Conservation (phyloP, 2,329 filamentous ascomycete genomes). For the Fusarium coffeatum region DNA sequence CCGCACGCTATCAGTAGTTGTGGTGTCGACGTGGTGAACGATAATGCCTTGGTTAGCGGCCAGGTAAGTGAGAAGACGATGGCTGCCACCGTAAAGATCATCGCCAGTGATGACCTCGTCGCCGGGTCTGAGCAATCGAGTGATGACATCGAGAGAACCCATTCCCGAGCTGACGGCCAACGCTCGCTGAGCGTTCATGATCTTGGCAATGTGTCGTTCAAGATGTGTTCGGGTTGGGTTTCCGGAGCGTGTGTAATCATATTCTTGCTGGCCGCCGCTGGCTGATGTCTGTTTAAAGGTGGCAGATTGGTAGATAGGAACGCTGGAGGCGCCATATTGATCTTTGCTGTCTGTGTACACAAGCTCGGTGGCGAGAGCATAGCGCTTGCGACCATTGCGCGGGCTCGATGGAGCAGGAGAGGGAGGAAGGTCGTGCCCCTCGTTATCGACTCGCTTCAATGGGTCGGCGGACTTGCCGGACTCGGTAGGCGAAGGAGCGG, state of each 20-base stretch:
- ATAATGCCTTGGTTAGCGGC: constrained; percentile 89
- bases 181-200: constrained; percentile 94
- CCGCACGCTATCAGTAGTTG: constrained; percentile 76
- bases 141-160: constrained; percentile 97
- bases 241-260: constrained; percentile 97
- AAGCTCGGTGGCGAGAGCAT: constrained; percentile 93
- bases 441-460: constrained; percentile 75
- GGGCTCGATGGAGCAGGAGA: constrained; percentile 95
- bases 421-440: constrained; percentile 86
- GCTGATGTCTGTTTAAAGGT: constrained; percentile 96
- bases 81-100: constrained; percentile 95
- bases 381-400: constrained; percentile 81
- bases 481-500: constrained; percentile 42
- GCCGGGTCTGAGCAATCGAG: constrained; percentile 86
- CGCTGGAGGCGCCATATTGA: constrained; percentile 95
- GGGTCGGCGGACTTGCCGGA: constrained; percentile 54
- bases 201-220: constrained; percentile 96
- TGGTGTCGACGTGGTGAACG: constrained; percentile 97
- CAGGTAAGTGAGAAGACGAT: constrained; percentile 92
- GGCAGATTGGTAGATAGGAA: constrained; percentile 97
- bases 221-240: constrained; percentile 97
- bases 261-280: constrained; percentile 82
- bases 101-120: constrained; percentile 98
- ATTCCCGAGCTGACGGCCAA: constrained; percentile 96
- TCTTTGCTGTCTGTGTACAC: constrained; percentile 97